Conservation (phyloP, 306 rosid species). For the Casuarina cunninghamiana region DNA sequence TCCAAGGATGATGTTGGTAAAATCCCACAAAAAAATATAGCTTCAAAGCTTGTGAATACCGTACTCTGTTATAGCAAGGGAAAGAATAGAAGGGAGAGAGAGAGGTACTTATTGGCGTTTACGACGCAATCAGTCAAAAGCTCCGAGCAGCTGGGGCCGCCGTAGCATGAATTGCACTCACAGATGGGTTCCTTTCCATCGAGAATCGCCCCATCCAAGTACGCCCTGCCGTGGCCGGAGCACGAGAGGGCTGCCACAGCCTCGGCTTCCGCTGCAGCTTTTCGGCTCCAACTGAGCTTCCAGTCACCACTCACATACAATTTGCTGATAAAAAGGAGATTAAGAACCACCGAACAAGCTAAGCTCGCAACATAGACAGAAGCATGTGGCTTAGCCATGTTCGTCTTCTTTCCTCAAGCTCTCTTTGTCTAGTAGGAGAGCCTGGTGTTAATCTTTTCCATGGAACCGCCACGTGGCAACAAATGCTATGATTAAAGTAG, state of each 20-base stretch:
- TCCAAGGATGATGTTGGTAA: too few relatives aligned
- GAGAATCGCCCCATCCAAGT: slow-evolving; percentile 48
- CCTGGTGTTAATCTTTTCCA: too few relatives aligned
- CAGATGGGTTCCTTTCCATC: slow-evolving; percentile 40
- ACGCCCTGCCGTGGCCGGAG: slow-evolving; percentile 63
- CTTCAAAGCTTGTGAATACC: too few relatives aligned
- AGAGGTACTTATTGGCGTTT: slow-evolving; percentile 34
- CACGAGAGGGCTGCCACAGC: slow-evolving; percentile 43
- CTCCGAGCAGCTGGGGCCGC: slow-evolving; percentile 40
- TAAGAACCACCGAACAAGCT: slow-evolving; percentile 21
- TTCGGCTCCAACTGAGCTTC: slow-evolving; percentile 31
- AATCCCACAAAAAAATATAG: too few relatives aligned
- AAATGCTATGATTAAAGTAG: too few relatives aligned
- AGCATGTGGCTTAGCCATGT: slow-evolving; percentile 14
- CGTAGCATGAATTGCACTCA: slow-evolving; percentile 55
- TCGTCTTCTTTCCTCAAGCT: not conserved
- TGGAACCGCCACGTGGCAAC: too few relatives aligned
- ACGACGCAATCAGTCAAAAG: slow-evolving; percentile 31
- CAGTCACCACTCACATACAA: not conserved
- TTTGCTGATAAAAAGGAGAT: slow-evolving; percentile 10
- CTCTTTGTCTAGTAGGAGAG: not conserved
- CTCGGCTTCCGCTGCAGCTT: slow-evolving; percentile 51
- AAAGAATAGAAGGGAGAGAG: not conserved
- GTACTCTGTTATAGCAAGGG: not conserved
- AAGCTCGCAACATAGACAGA: not conserved